phyloP scores from a whole-genome alignment of 2,329 filamentous ascomycete genomes.

The Fusarium mexicanum region DNA sequence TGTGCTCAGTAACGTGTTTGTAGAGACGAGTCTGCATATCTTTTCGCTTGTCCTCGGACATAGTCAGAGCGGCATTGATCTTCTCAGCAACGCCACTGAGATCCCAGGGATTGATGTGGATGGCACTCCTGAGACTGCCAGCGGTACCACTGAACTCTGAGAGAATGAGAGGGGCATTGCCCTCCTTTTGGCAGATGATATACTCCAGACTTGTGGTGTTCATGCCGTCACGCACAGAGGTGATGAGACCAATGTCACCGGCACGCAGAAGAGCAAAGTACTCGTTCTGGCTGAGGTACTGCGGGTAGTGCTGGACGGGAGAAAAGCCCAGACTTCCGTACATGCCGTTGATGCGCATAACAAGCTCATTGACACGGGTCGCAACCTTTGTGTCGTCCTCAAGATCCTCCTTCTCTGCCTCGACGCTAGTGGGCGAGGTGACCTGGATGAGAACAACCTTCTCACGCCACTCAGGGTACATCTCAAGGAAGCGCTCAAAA shows the following conservation, averaged over 20 bases:
- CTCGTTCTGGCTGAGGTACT: slow-evolving; percentile 88
- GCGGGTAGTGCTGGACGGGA: slow-evolving; percentile 93
- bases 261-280: slow-evolving; percentile 94
- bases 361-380: slow-evolving; percentile 88
- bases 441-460: slow-evolving; percentile 95
- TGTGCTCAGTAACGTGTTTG: slow-evolving; percentile 84
- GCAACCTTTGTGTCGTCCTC: slow-evolving; percentile 77
- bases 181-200: slow-evolving; percentile 88
- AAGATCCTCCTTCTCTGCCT: slow-evolving; percentile 79
- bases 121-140: slow-evolving; percentile 82
- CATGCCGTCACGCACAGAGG: slow-evolving; percentile 96
- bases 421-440: slow-evolving; percentile 84
- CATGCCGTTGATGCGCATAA: slow-evolving; percentile 89
- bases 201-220: slow-evolving; percentile 97
- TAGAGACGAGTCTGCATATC: slow-evolving; percentile 80
- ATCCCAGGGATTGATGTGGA: slow-evolving; percentile 98
- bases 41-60: slow-evolving; percentile 72
- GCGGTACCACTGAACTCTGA: slow-evolving; percentile 97
- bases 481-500: slow-evolving; percentile 90
- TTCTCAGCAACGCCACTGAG: slow-evolving; percentile 83
- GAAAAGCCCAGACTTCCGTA: slow-evolving; percentile 90
- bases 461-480: slow-evolving; percentile 90
- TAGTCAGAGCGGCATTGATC: slow-evolving; percentile 83
- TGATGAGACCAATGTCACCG: slow-evolving; percentile 92
- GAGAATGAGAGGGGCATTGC: slow-evolving; percentile 87